phyloP scores from a whole-genome alignment of 192 early-diverging fungal species.

The Backusella circina region DNA sequence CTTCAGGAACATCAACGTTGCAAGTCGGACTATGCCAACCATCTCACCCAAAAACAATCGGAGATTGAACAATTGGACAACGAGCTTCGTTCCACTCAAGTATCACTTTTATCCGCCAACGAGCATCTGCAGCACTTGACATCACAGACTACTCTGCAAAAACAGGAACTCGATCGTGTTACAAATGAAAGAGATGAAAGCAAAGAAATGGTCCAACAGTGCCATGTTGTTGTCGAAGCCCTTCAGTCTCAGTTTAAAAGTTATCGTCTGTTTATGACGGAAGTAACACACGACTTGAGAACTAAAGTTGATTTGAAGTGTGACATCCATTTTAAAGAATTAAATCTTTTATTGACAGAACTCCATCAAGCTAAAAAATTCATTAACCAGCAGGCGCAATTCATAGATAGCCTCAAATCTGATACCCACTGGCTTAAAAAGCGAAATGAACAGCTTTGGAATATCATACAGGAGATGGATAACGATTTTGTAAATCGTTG shows the following conservation, averaged over 20 bases:
- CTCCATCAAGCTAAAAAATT: conserved; percentile 18
- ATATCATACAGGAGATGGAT: not conserved
- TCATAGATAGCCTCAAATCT: conserved; percentile 13
- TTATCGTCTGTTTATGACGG: not conserved
- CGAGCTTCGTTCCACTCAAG: not conserved
- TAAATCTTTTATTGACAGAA: not conserved
- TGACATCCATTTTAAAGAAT: not conserved
- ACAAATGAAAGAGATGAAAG: not conserved
- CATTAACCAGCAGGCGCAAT: conserved; percentile 15
- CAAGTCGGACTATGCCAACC: not conserved
- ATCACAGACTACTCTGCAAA: not conserved
- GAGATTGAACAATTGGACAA: not conserved
- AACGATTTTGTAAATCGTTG: conserved; percentile 4
- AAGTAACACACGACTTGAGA: not conserved
- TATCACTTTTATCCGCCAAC: not conserved
- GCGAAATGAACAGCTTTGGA: conserved; percentile 1
- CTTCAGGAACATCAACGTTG: not conserved
- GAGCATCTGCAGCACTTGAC: conserved; percentile 3
- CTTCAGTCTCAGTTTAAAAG: conserved; percentile 3
- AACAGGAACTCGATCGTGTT: not conserved
- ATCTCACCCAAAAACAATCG: not conserved
- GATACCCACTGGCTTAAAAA: conserved; percentile 15
- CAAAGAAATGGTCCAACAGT: not conserved
- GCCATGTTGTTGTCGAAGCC: not conserved
- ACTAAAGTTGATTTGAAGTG: not conserved